phyloP scores from a whole-genome alignment of 176 grass and related monocot genomes.

The Bromus sterilis region DNA sequence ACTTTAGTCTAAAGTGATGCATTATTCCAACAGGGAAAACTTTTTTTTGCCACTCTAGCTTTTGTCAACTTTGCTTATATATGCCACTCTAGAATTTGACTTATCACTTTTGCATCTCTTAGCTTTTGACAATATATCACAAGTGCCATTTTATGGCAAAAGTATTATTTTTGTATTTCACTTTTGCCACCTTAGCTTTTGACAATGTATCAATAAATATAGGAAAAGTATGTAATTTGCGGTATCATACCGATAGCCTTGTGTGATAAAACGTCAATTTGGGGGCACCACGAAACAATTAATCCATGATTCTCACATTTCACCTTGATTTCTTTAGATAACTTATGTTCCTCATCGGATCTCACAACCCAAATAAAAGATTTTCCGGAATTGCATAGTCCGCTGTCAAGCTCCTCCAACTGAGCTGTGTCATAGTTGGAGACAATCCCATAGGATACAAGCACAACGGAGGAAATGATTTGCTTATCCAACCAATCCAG shows the following conservation, averaged over 20 bases:
- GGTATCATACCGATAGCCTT: not conserved
- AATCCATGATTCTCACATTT: not conserved
- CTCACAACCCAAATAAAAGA: constrained; percentile 12
- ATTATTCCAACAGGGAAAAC: no score
- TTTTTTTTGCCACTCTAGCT: no score
- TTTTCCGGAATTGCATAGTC: not conserved
- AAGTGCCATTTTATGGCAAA: no score
- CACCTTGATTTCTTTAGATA: not conserved
- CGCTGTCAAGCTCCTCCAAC: constrained; percentile 9
- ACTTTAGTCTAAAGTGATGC: no score
- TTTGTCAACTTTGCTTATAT: no score
- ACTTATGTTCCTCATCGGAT: not conserved
- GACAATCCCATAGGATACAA: constrained; percentile 19
- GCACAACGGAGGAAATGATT: not conserved
- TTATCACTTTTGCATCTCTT: not conserved
- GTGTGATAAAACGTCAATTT: not conserved
- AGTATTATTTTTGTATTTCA: no score
- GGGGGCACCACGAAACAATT: not conserved
- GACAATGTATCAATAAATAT: not conserved
- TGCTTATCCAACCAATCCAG: constrained; percentile 5
- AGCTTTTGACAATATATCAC: no score
- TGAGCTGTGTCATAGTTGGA: not conserved
- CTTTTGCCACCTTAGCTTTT: no score
- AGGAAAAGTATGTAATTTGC: not conserved
- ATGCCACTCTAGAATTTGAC: not conserved